Evolutionary conservation across 208 protist genomes (phyloP).

Genomic region (Trypanosoma brucei): DNA sequence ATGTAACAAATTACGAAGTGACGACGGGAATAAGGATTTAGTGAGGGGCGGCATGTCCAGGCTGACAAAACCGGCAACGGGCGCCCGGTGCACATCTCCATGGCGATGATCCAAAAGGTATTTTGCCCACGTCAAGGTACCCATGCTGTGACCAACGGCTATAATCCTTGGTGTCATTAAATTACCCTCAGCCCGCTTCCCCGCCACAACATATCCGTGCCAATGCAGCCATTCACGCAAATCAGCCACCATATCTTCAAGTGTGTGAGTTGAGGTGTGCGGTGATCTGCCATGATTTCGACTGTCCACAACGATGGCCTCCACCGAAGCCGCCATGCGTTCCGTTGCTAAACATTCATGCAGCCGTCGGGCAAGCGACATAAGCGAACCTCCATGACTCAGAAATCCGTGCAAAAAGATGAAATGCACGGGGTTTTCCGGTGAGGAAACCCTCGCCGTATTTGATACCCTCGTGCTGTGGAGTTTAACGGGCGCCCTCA

Average conservation of each 20-base stretch:
- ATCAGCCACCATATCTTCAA: slow-evolving; percentile 9
- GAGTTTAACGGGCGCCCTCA: too few relatives aligned
- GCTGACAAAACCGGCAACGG: slow-evolving; percentile 31
- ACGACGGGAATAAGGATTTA: slow-evolving; percentile 15
- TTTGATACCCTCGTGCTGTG: too few relatives aligned
- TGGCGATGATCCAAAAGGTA: slow-evolving; percentile 36
- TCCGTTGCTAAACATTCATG: too few relatives aligned
- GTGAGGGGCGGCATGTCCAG: slow-evolving; percentile 59
- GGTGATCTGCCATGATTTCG: too few relatives aligned
- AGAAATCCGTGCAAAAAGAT: too few relatives aligned
- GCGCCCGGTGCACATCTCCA: not conserved
- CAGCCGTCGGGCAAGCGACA: too few relatives aligned
- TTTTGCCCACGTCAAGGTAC: slow-evolving; percentile 40
- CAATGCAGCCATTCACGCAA: slow-evolving; percentile 26
- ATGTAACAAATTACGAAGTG: slow-evolving; percentile 27
- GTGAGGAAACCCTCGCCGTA: too few relatives aligned
- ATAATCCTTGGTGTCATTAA: slow-evolving; percentile 19
- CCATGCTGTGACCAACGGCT: slow-evolving; percentile 68
- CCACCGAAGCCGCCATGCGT: too few relatives aligned
- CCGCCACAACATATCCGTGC: not conserved
- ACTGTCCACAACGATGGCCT: too few relatives aligned
- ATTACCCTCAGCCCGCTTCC: not conserved
- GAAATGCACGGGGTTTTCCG: too few relatives aligned
- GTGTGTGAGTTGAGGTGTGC: too few relatives aligned
- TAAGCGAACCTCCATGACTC: too few relatives aligned